Evolutionary conservation across 2,329 filamentous ascomycete genomes (phyloP).

Genomic region (Beauveria sp.): DNA sequence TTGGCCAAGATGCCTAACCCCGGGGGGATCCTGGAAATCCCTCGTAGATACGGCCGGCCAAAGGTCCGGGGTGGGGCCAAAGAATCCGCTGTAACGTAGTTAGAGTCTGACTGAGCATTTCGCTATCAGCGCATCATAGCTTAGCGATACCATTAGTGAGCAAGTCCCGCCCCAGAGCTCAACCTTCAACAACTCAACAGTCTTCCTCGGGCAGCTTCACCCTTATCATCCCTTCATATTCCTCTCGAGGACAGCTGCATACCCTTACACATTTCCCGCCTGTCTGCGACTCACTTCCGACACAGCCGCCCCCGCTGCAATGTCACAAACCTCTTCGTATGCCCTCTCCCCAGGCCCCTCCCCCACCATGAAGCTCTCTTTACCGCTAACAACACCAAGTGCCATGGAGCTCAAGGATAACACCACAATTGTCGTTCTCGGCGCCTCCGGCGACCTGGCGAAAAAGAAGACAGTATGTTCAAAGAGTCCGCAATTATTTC

Average conservation of each 20-base stretch:
- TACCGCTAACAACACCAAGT: slow-evolving; percentile 36
- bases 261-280: neutral
- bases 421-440: slow-evolving; percentile 92
- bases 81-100: slow-evolving; percentile 4
- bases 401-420: slow-evolving; percentile 96
- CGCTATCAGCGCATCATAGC: slow-evolving; percentile 13
- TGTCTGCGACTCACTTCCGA: neutral
- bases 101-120: slow-evolving; percentile 10
- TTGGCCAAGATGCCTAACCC: neutral
- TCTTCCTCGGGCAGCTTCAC: neutral
- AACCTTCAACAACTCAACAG: slow-evolving; percentile 8
- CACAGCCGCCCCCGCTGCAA: slow-evolving; percentile 11
- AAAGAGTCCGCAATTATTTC: slow-evolving; percentile 4
- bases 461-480: slow-evolving; percentile 95
- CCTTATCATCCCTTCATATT: neutral
- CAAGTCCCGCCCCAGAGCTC: slow-evolving; percentile 6
- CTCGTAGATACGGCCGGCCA: slow-evolving; percentile 12
- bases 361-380: slow-evolving; percentile 12
- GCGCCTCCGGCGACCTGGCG: slow-evolving; percentile 92
- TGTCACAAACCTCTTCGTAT: slow-evolving; percentile 22
- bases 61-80: slow-evolving; percentile 3
- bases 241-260: neutral
- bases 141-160: slow-evolving; percentile 10
- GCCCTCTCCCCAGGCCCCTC: slow-evolving; percentile 24
- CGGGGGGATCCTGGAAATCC: slow-evolving; percentile 9